Percentiles rank a stretch among this genome's conserved stretches.
Evolutionary conservation across 768 basidiomycete species (phyloP).

Genomic region (Thelephora aurantiotincta): DNA sequence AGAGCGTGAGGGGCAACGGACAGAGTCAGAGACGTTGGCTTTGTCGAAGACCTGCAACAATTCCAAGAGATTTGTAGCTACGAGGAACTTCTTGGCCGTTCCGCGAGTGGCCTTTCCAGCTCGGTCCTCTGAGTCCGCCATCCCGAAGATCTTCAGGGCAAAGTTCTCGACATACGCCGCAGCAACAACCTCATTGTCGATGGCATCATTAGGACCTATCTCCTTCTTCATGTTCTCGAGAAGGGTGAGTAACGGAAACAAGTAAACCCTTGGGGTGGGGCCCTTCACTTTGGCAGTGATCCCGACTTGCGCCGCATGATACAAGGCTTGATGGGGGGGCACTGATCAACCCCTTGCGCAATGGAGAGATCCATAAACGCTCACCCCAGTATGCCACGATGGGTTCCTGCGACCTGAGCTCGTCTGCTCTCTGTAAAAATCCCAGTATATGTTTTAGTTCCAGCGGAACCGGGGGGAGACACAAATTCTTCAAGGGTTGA

Average conservation of each 20-base stretch:
- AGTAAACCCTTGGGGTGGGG: conserved; percentile 44
- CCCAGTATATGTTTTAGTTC: conserved; percentile 59
- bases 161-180: conserved; percentile 93
- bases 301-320: conserved; percentile 84
- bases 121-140: conserved; percentile 87
- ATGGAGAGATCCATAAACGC: conserved; percentile 13
- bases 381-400: conserved; percentile 93
- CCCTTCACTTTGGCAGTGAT: conserved; percentile 64
- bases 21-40: conserved; percentile 46
- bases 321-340: conserved; percentile 43
- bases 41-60: conserved; percentile 55
- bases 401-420: conserved; percentile 70
- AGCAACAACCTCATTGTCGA: conserved; percentile 71
- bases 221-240: conserved; percentile 74
- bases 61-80: conserved; percentile 90
- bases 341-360: conserved; percentile 2
- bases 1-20: conserved; percentile 16
- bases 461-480: conserved; percentile 42
- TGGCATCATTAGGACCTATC: conserved; percentile 62
- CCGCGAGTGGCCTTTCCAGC: conserved; percentile 60
- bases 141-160: conserved; percentile 75
- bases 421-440: conserved; percentile 82
- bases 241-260: conserved; percentile 57
- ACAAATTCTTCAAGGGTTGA: conserved; percentile 18
- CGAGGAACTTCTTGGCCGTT: conserved; percentile 91